Conservation (phyloP, 805 yeast species). For the Lipomyces orientalis region DNA sequence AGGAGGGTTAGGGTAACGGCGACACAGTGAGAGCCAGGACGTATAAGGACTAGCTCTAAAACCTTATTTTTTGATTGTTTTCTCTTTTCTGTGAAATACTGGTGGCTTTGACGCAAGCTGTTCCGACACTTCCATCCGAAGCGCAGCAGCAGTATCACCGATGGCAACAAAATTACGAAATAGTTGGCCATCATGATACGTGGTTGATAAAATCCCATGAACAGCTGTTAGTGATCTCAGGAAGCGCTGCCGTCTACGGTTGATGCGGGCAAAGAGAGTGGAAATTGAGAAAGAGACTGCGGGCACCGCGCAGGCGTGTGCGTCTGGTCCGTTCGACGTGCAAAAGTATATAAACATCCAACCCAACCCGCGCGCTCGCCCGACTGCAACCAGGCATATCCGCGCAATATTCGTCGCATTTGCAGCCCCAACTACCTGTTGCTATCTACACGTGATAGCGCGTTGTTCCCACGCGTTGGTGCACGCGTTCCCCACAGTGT, state of each 20-base stretch:
- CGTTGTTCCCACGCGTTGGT: conserved; percentile 11
- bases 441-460: not conserved
- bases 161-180: not conserved
- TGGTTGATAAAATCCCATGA: not conserved
- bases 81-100: not conserved
- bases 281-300: not conserved
- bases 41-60: not conserved
- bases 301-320: not conserved
- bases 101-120: not conserved
- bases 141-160: not conserved
- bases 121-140: not conserved
- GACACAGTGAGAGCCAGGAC: not conserved
- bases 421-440: not conserved
- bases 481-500: conserved; percentile 16
- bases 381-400: not conserved
- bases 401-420: not conserved
- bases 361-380: conserved; percentile 24
- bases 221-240: not conserved
- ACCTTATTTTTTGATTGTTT: too few relatives aligned
- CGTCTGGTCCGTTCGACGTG: not conserved
- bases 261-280: not conserved
- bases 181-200: not conserved
- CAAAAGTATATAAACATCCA: conserved; percentile 27
- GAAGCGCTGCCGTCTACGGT: not conserved
- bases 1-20: not conserved